These are phyloP conservation scores for Marsdenia floribunda DNA, from an alignment of 257 asterid genomes.

Conservation along the genomic window DNA sequence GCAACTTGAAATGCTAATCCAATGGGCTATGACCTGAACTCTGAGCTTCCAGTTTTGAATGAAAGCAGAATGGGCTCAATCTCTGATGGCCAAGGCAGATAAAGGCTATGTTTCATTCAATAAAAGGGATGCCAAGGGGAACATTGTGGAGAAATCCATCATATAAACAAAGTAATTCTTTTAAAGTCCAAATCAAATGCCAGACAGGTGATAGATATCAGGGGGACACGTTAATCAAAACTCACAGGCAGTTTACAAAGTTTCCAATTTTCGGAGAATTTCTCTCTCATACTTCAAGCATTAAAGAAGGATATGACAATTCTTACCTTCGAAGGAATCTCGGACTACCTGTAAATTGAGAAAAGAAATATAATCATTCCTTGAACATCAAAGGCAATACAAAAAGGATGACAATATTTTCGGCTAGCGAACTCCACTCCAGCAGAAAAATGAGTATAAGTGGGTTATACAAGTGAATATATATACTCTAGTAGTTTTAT, in stretches of 20 bases:
- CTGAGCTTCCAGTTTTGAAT: background rate
- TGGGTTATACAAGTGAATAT: background rate
- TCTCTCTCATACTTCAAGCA: background rate
- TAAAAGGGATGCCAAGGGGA: background rate
- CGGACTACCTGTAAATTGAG: constrained; percentile 57
- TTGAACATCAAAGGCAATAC: background rate
- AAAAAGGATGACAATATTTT: background rate
- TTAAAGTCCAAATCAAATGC: background rate
- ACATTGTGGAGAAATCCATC: background rate
- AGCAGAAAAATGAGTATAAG: background rate
- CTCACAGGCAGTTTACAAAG: background rate
- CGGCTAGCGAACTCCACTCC: background rate
- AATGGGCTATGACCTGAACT: background rate
- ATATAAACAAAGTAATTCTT: background rate
- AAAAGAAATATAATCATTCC: constrained; percentile 19
- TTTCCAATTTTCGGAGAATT: background rate
- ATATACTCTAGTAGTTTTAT: background rate
- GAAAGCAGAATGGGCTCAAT: background rate
- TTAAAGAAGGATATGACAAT: background rate
- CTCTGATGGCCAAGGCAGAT: background rate
- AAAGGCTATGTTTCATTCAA: background rate
- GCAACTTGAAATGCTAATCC: background rate
- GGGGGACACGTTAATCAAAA: background rate
- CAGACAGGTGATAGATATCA: background rate
- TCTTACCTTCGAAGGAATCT: constrained; percentile 61